A percentile compares a stretch with the other conserved stretches of the same genome.
phyloP scores from a whole-genome alignment of 371 early-diverging fungal species.

The Enteropsectra breve region DNA sequence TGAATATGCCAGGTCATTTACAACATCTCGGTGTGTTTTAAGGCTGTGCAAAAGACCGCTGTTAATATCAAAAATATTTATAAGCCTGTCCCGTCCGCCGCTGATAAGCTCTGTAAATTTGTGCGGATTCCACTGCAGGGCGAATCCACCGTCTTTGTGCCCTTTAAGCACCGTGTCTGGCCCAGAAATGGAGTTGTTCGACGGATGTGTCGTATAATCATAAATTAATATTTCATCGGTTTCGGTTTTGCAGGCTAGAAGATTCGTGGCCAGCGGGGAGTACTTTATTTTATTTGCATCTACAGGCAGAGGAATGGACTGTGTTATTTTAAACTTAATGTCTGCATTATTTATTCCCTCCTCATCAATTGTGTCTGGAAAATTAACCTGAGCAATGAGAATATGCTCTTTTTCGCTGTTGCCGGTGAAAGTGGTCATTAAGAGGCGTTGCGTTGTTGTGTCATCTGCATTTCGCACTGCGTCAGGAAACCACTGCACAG shows the following conservation, averaged over 20 bases:
- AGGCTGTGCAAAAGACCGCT: slow-evolving; percentile 49
- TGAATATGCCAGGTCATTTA: slow-evolving; percentile 84
- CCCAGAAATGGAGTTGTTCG: slow-evolving; percentile 64
- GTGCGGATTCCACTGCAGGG: slow-evolving; percentile 63
- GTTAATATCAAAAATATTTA: slow-evolving; percentile 73
- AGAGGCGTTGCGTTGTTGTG: slow-evolving; percentile 54
- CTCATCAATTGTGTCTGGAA: slow-evolving; percentile 68
- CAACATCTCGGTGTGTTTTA: slow-evolving; percentile 71
- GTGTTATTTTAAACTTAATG: slow-evolving; percentile 57
- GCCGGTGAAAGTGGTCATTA: slow-evolving; percentile 84
- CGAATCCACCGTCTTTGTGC: slow-evolving; percentile 81
- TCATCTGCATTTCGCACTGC: slow-evolving; percentile 44
- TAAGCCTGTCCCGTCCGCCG: slow-evolving; percentile 73
- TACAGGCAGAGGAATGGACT: slow-evolving; percentile 41
- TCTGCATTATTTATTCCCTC: slow-evolving; percentile 67
- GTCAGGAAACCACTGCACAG: slow-evolving; percentile 93
- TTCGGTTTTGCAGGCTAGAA: slow-evolving; percentile 83
- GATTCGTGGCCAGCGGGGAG: slow-evolving; percentile 75
- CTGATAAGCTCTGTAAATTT: slow-evolving; percentile 64
- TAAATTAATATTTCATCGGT: slow-evolving; percentile 78
- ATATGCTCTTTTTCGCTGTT: slow-evolving; percentile 81
- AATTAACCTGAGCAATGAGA: slow-evolving; percentile 73
- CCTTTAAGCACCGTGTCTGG: slow-evolving; percentile 76
- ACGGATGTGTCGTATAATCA: slow-evolving; percentile 82
- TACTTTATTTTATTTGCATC: slow-evolving; percentile 57